phyloP scores from a whole-genome alignment of 169 alveolate genomes.

The Ichthyophthirius multifiliis region DNA sequence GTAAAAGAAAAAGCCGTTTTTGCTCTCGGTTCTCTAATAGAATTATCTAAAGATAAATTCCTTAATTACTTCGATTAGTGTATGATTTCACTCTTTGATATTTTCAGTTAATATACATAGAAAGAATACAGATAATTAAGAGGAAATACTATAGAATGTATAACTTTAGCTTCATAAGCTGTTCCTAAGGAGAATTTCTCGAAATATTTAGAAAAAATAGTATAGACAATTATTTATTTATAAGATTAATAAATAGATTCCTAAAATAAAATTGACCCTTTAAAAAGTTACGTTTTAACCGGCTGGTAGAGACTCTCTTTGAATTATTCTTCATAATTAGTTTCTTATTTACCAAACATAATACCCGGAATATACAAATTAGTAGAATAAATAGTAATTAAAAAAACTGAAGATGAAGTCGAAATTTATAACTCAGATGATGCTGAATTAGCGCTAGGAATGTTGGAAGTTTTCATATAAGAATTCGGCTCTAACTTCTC shows the following conservation, averaged over 20 bases:
- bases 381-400: slow-evolving; percentile 36
- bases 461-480: slow-evolving; percentile 70
- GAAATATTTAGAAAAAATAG: too few relatives aligned
- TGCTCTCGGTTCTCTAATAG: slow-evolving; percentile 64
- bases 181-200: too few relatives aligned
- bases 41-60: slow-evolving; percentile 53
- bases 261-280: slow-evolving; percentile 51
- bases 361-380: slow-evolving; percentile 65
- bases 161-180: too few relatives aligned
- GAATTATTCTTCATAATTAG: slow-evolving; percentile 47
- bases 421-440: slow-evolving; percentile 38
- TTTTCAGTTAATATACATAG: slow-evolving; percentile 22
- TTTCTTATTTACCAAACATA: slow-evolving; percentile 56
- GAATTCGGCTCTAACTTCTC: slow-evolving; percentile 65
- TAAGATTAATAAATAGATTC: too few relatives aligned
- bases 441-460: too few relatives aligned
- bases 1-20: slow-evolving; percentile 66
- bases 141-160: slow-evolving; percentile 76
- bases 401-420: slow-evolving; percentile 3
- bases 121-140: slow-evolving; percentile 53
- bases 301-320: slow-evolving; percentile 84
- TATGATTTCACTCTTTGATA: slow-evolving; percentile 30
- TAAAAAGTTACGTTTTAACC: slow-evolving; percentile 54
- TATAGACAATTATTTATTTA: too few relatives aligned
- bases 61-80: slow-evolving; percentile 45